These are phyloP conservation scores for Hanseniaspora hatyaiensis DNA, from an alignment of 805 yeast species.

Conservation along the genomic window DNA sequence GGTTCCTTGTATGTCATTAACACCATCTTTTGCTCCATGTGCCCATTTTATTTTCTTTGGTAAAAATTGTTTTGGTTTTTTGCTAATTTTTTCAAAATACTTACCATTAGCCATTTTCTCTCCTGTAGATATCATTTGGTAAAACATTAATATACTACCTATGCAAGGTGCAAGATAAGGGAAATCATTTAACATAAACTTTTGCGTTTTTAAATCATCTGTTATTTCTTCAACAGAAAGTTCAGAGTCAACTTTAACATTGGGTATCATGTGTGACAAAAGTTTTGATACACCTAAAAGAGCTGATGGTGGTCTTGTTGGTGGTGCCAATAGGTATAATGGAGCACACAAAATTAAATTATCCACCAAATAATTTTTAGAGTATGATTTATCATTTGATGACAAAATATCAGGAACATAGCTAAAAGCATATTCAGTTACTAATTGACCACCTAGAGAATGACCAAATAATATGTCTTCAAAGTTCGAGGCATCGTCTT, in stretches of 20 bases:
- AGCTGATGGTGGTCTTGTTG: slow-evolving; percentile 42
- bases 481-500: slow-evolving; percentile 21
- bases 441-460: slow-evolving; percentile 59
- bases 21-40: slow-evolving; percentile 54
- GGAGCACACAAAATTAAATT: slow-evolving; percentile 50
- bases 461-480: slow-evolving; percentile 48
- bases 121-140: slow-evolving; percentile 58
- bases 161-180: slow-evolving; percentile 36
- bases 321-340: slow-evolving; percentile 44
- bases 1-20: slow-evolving; percentile 45
- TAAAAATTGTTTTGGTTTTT: neutral
- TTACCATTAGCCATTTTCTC: slow-evolving; percentile 34
- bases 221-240: slow-evolving; percentile 46
- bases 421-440: slow-evolving; percentile 7
- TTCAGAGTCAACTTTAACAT: slow-evolving; percentile 42
- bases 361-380: slow-evolving; percentile 36
- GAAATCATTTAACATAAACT: slow-evolving; percentile 34
- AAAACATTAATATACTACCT: slow-evolving; percentile 44
- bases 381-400: slow-evolving; percentile 49
- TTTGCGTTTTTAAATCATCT: slow-evolving; percentile 35
- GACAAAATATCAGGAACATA: slow-evolving; percentile 28
- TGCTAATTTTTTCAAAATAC: slow-evolving; percentile 24
- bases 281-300: slow-evolving; percentile 35
- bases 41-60: slow-evolving; percentile 41
- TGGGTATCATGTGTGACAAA: slow-evolving; percentile 36